phyloP scores from a whole-genome alignment of 768 basidiomycete genomes.

The Tulasnella sp. region DNA sequence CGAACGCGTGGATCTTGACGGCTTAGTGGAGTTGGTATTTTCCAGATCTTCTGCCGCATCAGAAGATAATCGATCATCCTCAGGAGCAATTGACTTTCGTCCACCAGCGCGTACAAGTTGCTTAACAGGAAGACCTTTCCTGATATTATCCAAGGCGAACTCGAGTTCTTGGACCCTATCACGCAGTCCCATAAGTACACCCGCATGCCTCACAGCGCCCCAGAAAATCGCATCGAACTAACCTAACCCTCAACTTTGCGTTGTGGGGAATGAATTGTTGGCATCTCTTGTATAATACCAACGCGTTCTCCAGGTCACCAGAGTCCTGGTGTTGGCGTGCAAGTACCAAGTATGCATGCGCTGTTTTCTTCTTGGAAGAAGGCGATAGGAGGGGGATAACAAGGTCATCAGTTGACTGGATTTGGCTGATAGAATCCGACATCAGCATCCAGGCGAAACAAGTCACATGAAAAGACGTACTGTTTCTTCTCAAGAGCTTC shows the following conservation, averaged over 20 bases:
- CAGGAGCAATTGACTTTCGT: too few relatives aligned
- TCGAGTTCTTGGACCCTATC: conserved; percentile 30
- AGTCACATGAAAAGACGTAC: conserved; percentile 32
- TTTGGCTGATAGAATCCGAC: conserved; percentile 34
- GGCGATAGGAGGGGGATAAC: conserved; percentile 55
- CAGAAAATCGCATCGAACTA: conserved; percentile 31
- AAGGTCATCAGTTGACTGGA: conserved; percentile 45
- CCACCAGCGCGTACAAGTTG: too few relatives aligned
- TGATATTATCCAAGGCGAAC: conserved; percentile 29
- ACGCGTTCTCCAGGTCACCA: conserved; percentile 70
- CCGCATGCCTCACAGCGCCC: not conserved
- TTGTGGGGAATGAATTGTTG: conserved; percentile 79
- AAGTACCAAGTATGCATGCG: conserved; percentile 69
- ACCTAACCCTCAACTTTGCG: conserved; percentile 76
- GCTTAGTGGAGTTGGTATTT: too few relatives aligned
- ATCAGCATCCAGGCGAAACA: not conserved
- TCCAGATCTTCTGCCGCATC: too few relatives aligned
- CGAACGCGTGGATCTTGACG: too few relatives aligned
- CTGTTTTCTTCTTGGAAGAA: conserved; percentile 66
- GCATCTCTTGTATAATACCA: conserved; percentile 72
- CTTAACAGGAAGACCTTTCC: conserved; percentile 5
- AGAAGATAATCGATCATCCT: too few relatives aligned
- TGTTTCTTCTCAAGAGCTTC: conserved; percentile 60
- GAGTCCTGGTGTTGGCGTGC: conserved; percentile 72
- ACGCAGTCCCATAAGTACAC: too few relatives aligned